Evolutionary conservation across 2,329 filamentous ascomycete species (phyloP), one percentile per base, ranked within the genome.

Genomic region (Penicillium sp.): DNA sequence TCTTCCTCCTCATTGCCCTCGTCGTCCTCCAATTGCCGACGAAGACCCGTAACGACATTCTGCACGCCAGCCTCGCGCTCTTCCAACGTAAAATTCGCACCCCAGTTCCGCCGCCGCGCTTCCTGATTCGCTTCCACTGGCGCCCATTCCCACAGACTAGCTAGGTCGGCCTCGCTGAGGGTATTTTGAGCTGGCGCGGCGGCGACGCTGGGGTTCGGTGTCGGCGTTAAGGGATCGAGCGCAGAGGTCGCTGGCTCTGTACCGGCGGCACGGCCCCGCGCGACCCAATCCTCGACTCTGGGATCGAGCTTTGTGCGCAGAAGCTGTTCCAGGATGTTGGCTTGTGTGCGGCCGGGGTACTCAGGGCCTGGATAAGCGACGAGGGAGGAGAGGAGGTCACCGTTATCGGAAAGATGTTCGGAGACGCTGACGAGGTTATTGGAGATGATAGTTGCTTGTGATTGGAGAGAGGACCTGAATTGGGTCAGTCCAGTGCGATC

Each of bases 301-400:
- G 85, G 85, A 50, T 92, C 86, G 32, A 88, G 74, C 60, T 92
- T 92, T 65, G 92, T 93, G 26, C 86, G 81, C 20, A 93, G 70
- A 2, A 94, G 71, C 52, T 82, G 77, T 16, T 76, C 72, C 1
- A 90, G 72, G 3, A 85, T 71, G 32, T 59, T 55, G 1, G 59
- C 66, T 60, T 85, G 79, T 4, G 75, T 81, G 51, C 75, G 80
- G 25, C 78, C 82, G 3, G 79, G 87, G 64, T 77, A 92, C 60
- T 80, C 80, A 2, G 85, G 84, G 9, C 81, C 79, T 0, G 87
- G 87, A 57, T 85, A 86, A 14, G 85, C 76, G 47, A 84, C 82
- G 35, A 86, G 73, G 37, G 79, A 77, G 39, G 73, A 74, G 45
- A 93, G 79, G 30, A 87, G 74, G 28, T 81, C 74, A 27, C 75